A percentile compares a stretch with the other conserved stretches of the same genome.
These are phyloP conservation scores for Komagataella kurtzmanii DNA, from an alignment of 805 yeast genomes.

Conservation along the genomic window DNA sequence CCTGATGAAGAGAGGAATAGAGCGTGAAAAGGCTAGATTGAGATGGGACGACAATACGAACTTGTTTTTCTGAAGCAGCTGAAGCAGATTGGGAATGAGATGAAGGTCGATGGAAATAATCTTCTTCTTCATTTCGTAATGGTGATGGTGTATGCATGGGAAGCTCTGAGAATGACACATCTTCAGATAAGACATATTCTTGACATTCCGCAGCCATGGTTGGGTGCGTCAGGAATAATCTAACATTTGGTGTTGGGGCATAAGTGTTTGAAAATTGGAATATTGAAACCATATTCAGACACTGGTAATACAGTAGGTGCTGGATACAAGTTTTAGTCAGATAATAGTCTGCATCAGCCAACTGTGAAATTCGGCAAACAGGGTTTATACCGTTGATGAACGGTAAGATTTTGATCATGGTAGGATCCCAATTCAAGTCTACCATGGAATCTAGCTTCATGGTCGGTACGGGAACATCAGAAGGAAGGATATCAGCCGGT, in stretches of 20 bases:
- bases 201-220: conserved; percentile 75
- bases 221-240: conserved; percentile 48
- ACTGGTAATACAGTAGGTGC: conserved; percentile 81
- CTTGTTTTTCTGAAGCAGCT: conserved; percentile 4
- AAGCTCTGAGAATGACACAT: conserved; percentile 12
- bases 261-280: conserved; percentile 84
- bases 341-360: conserved; percentile 70
- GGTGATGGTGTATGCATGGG: conserved; percentile 16
- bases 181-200: conserved; percentile 43
- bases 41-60: conserved; percentile 32
- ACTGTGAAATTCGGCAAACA: conserved; percentile 56
- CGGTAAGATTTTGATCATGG: conserved; percentile 80
- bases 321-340: conserved; percentile 80
- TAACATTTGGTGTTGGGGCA: conserved; percentile 75
- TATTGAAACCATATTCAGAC: conserved; percentile 71
- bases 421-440: conserved; percentile 95
- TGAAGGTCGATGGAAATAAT: background rate
- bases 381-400: conserved; percentile 83
- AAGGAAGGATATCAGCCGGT: conserved; percentile 63
- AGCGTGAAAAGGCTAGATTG: conserved; percentile 57
- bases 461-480: conserved; percentile 86
- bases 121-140: background rate
- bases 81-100: conserved; percentile 3
- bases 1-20: conserved; percentile 68
- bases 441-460: conserved; percentile 60